A percentile compares a stretch with the other conserved stretches of the same genome.
phyloP scores from a whole-genome alignment of 148 eudicot species.

The Bassia scoparia region DNA sequence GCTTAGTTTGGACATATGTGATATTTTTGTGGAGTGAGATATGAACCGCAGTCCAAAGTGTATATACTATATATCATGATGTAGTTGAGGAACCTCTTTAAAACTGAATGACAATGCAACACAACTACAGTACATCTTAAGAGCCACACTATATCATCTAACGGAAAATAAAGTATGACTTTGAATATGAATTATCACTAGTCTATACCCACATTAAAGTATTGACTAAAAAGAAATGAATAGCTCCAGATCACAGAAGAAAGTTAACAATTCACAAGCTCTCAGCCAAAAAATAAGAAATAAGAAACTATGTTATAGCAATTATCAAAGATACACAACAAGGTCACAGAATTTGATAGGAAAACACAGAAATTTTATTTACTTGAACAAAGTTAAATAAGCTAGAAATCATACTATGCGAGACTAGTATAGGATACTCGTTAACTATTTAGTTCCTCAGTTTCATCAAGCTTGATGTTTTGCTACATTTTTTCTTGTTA shows the following conservation, averaged over 20 bases:
- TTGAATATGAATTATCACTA: not conserved
- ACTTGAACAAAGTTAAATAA: too few species aligned
- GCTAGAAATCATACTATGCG: too few species aligned
- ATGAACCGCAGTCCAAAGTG: not conserved
- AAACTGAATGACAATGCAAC: not conserved
- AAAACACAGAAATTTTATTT: too few species aligned
- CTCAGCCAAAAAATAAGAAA: not conserved
- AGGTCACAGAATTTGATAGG: too few species aligned
- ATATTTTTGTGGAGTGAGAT: not conserved
- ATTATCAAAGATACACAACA: not conserved
- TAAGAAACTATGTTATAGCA: not conserved
- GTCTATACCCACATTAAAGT: not conserved
- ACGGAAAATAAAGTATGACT: not conserved
- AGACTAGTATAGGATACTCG: too few species aligned
- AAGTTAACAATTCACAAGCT: not conserved
- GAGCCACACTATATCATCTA: not conserved
- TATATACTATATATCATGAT: too few species aligned
- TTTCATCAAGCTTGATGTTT: too few species aligned
- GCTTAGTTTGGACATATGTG: not conserved
- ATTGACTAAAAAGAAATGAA: not conserved
- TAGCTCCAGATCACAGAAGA: not conserved
- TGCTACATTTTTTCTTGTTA: too few species aligned
- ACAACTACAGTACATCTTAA: not conserved
- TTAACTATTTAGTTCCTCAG: too few species aligned
- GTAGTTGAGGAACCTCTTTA: not conserved